Evolutionary conservation across 345 rosid species (phyloP).

Genomic region (Syzygium jambos): DNA sequence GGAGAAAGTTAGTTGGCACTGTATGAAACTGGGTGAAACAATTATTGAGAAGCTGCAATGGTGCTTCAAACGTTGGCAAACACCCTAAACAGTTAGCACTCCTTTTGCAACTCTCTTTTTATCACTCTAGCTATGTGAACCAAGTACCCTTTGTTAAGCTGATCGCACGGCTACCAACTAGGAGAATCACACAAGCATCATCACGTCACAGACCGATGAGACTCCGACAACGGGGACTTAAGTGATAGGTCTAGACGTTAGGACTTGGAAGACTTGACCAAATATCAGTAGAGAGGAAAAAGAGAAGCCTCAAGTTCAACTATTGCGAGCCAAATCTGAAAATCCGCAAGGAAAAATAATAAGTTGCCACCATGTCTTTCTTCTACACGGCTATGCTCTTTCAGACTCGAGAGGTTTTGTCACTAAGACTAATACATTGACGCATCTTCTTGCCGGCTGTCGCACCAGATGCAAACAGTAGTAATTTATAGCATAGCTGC

Average conservation of each 20-base stretch:
- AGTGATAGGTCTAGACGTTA: not conserved
- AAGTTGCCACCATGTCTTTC: not conserved
- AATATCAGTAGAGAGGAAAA: not conserved
- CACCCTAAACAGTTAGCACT: not conserved
- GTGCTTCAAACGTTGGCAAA: not conserved
- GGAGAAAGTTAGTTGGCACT: not conserved
- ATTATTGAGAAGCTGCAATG: not conserved
- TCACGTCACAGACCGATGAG: not conserved
- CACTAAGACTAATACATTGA: not conserved
- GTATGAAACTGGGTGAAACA: not conserved
- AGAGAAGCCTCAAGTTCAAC: not conserved
- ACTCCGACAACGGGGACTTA: not conserved
- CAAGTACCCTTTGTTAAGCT: not conserved
- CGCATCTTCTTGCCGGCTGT: not conserved
- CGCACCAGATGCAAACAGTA: not conserved
- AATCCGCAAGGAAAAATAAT: not conserved
- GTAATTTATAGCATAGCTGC: not conserved
- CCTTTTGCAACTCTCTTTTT: not conserved
- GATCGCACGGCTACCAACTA: not conserved
- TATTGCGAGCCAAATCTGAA: not conserved
- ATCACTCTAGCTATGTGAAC: not conserved
- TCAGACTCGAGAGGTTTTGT: not conserved
- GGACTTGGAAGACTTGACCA: not conserved
- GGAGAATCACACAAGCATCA: not conserved
- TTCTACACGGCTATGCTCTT: not conserved